Base-by-base conservation (phyloP, 2,329 filamentous ascomycete species). In the Orbilia quercus region DNA sequence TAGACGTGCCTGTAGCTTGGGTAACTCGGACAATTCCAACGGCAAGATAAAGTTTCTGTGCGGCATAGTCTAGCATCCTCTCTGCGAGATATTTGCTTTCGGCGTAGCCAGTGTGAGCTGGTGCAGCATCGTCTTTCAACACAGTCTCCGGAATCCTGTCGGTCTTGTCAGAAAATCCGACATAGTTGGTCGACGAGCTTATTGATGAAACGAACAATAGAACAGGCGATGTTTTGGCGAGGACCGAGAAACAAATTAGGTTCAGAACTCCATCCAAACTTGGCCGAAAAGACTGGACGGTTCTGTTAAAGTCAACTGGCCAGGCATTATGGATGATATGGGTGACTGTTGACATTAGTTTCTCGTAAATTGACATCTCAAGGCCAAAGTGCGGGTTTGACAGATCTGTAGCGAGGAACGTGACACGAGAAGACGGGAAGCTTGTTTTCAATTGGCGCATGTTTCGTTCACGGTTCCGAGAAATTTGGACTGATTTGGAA, bases 301-400 rank as follows among this genome's bases (percentile, higher is more conserved):
- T 78, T 16, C 85, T 81, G 77, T 84, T 85, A 77, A 83, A 85
- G 77, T 85, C 85, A 78, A 87, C 85, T 0, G 81, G 82, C 83
- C 84, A 86, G 0, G 84, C 84, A 74, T 84, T 86, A 78, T 87
- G 85, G 18, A 84, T 65, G 42, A 87, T 82, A 67, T 85, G 82
- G 0, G 85, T 86, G 7, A 82, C 83, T 0, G 74, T n/a, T 0
- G 79, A 76, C 0, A 86, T 80, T 0, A 54, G 20, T 1, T 77
- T 42, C 74, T 86, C 85, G 0, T 80, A 78, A 36, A 20, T 20
- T 2, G 75, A 42, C 0, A 65, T 14, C 0, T 78, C 70, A 0
- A 89, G 80, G 0, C 86, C 86, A 0, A 89, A 81, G 11, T 81
- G 78, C 0, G 81, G 78, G 12, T 82, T 80, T 0, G 82, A 81